Evolutionary conservation across 176 grass and related monocot species (phyloP).

Genomic region (Aegilops speltoides): DNA sequence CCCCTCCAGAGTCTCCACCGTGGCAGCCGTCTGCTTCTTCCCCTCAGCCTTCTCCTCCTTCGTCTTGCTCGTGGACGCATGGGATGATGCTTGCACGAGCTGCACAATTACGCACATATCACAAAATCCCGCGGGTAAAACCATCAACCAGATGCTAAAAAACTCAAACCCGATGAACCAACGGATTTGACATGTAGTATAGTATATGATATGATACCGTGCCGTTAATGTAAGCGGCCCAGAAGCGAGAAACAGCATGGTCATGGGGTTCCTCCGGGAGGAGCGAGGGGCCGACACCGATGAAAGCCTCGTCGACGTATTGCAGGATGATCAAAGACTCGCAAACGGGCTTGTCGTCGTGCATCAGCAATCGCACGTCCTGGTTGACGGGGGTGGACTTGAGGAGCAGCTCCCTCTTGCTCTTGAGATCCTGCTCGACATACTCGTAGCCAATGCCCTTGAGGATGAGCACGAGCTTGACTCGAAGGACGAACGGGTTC

Average conservation of each 20-base stretch:
- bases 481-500: neutral
- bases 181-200: neutral
- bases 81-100: neutral
- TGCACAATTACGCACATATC: neutral
- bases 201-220: conserved; percentile 45
- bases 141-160: neutral
- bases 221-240: conserved; percentile 45
- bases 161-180: neutral
- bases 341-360: conserved; percentile 28
- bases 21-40: neutral
- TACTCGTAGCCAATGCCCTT: conserved; percentile 50
- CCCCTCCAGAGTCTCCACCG: conserved; percentile 14
- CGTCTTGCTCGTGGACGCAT: neutral
- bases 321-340: no score
- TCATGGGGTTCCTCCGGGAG: conserved; percentile 44
- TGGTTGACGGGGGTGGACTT: conserved; percentile 12
- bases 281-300: neutral
- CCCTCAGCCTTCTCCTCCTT: conserved; percentile 28
- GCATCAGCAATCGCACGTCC: conserved; percentile 55
- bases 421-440: conserved; percentile 37
- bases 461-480: neutral
- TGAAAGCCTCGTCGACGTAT: conserved; percentile 52
- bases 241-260: conserved; percentile 50
- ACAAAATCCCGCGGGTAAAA: neutral
- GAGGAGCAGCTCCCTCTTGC: conserved; percentile 29